Evolutionary conservation across 768 basidiomycete species (phyloP).

Genomic region (Ephemerocybe angulata): DNA sequence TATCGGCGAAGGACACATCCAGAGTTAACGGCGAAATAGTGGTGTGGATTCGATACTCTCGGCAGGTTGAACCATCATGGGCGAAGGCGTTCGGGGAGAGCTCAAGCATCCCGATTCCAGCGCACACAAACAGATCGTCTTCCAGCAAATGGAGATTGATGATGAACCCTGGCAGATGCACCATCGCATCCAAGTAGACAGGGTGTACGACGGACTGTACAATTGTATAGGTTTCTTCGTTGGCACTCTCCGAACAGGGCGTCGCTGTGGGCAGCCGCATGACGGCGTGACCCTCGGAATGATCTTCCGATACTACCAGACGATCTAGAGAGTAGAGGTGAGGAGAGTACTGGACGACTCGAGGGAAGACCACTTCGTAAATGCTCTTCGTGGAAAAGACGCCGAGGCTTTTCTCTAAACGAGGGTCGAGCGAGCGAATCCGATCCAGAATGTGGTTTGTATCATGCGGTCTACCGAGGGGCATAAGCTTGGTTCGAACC

Average conservation of each 20-base stretch:
- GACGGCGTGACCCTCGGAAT: constrained; percentile 49
- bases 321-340: constrained; percentile 56
- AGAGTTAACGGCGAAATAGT: constrained; percentile 9
- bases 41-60: constrained; percentile 23
- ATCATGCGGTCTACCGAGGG: too few species aligned
- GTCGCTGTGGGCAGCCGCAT: constrained; percentile 35
- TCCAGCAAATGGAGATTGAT: constrained; percentile 6
- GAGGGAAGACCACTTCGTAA: constrained; percentile 67
- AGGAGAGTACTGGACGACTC: constrained; percentile 60
- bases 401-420: constrained; percentile 17
- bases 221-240: background rate
- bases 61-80: constrained; percentile 52
- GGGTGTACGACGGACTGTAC: constrained; percentile 44
- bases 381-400: constrained; percentile 52
- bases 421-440: constrained; percentile 28
- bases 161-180: constrained; percentile 48
- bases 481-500: too few species aligned
- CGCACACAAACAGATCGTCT: constrained; percentile 35
- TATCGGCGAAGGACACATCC: constrained; percentile 21
- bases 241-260: constrained; percentile 23
- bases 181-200: constrained; percentile 61
- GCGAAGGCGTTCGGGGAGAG: constrained; percentile 40
- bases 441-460: constrained; percentile 33
- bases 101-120: constrained; percentile 39
- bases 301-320: constrained; percentile 45